Conservation (phyloP, 805 yeast species). For the Henningerozyma blattae region DNA sequence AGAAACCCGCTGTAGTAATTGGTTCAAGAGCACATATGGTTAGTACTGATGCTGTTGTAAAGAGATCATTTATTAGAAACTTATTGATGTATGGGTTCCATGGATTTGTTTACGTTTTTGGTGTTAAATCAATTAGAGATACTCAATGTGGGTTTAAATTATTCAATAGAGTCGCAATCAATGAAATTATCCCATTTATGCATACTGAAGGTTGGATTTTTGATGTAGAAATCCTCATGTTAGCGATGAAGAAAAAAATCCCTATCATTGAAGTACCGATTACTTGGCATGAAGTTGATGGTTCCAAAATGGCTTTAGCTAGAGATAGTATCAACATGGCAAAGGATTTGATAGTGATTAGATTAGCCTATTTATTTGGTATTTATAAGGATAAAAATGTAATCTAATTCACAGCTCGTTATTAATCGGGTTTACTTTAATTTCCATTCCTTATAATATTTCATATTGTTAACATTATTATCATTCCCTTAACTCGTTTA, state of each 20-base stretch:
- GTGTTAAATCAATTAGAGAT: slow-evolving; percentile 75
- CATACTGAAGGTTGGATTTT: slow-evolving; percentile 98
- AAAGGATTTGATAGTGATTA: slow-evolving; percentile 76
- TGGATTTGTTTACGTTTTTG: slow-evolving; percentile 74
- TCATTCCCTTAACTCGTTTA: background rate
- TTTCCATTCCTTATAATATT: background rate
- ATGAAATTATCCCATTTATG: slow-evolving; percentile 68
- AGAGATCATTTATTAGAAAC: slow-evolving; percentile 78
- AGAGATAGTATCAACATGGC: slow-evolving; percentile 90
- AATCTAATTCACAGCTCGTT: no score
- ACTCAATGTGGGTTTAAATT: slow-evolving; percentile 97
- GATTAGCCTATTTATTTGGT: slow-evolving; percentile 80
- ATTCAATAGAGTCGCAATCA: slow-evolving; percentile 61
- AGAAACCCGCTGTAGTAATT: slow-evolving; percentile 52
- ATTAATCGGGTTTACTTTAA: no score
- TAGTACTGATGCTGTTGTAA: slow-evolving; percentile 90
- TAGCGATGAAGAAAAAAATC: slow-evolving; percentile 62
- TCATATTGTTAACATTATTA: slow-evolving; percentile 1
- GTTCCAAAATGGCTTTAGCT: slow-evolving; percentile 87
- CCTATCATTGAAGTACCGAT: slow-evolving; percentile 70
- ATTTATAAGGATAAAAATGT: slow-evolving; percentile 41
- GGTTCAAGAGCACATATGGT: slow-evolving; percentile 98
- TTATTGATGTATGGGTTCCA: slow-evolving; percentile 90
- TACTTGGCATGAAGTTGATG: slow-evolving; percentile 95
- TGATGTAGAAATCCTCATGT: slow-evolving; percentile 82